Evolutionary conservation across 495 filamentous ascomycete species (phyloP).

Genomic region (Penicillium coprophilum): DNA sequence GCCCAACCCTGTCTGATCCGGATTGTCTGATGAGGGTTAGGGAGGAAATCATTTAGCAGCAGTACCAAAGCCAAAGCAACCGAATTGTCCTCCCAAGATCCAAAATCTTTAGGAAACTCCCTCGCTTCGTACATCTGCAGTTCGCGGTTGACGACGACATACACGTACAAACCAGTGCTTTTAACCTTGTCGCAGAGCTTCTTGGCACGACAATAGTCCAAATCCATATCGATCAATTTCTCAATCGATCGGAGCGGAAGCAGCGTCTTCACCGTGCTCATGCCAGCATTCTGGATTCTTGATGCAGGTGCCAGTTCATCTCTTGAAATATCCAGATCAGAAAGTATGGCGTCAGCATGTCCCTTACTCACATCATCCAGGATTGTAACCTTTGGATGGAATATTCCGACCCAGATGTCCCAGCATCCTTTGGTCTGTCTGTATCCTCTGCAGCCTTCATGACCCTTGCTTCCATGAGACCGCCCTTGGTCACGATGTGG

Average conservation of each 20-base stretch:
- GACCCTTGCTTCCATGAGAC: slow-evolving; percentile 10
- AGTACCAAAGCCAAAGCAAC: slow-evolving; percentile 13
- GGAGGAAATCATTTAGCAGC: slow-evolving; percentile 2
- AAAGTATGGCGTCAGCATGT: not conserved
- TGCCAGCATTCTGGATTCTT: slow-evolving; percentile 8
- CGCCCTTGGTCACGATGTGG: slow-evolving; percentile 14
- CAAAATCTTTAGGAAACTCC: slow-evolving; percentile 10
- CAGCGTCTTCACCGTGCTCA: slow-evolving; percentile 10
- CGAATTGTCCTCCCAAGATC: slow-evolving; percentile 16
- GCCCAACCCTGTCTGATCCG: slow-evolving; percentile 13
- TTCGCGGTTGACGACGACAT: not conserved
- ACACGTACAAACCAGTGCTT: slow-evolving; percentile 16
- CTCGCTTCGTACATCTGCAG: slow-evolving; percentile 13
- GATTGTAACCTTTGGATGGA: slow-evolving; percentile 2
- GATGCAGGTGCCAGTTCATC: not conserved
- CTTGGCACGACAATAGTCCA: not conserved
- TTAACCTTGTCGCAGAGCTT: slow-evolving; percentile 9
- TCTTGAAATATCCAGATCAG: slow-evolving; percentile 1
- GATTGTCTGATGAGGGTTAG: not conserved
- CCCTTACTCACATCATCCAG: not conserved
- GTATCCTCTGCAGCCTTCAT: not conserved
- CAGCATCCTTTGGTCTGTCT: not conserved
- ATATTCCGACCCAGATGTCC: not conserved
- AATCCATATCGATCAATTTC: not conserved
- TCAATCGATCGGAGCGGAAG: slow-evolving; percentile 10